These are phyloP conservation scores for Gossypium gossypioides DNA, from an alignment of 441 rosid genomes.

Conservation along the genomic window DNA sequence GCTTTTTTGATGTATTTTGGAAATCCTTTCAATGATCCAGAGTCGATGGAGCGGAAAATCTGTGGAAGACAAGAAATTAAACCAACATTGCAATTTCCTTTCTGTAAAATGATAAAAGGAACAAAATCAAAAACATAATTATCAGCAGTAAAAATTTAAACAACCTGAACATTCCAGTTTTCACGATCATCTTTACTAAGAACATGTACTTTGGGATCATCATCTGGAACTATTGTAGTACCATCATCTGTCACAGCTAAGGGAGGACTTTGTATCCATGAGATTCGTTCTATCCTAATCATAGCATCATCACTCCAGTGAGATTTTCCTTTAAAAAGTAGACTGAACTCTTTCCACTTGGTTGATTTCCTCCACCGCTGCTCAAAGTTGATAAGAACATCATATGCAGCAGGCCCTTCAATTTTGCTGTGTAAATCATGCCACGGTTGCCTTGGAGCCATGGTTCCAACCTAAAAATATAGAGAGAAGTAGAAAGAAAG, in stretches of 20 bases:
- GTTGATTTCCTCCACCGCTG: slow-evolving; percentile 89
- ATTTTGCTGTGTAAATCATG: slow-evolving; percentile 83
- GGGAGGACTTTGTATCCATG: slow-evolving; percentile 77
- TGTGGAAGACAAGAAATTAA: slow-evolving; percentile 16
- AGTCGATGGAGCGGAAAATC: slow-evolving; percentile 88
- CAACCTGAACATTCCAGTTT: slow-evolving; percentile 88
- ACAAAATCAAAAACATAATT: neutral
- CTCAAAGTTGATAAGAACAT: slow-evolving; percentile 86
- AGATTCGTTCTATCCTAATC: slow-evolving; percentile 68
- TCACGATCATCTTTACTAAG: slow-evolving; percentile 54
- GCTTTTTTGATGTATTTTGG: slow-evolving; percentile 44
- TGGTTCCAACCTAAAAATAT: slow-evolving; percentile 38
- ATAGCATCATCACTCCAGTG: slow-evolving; percentile 79
- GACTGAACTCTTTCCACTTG: slow-evolving; percentile 58
- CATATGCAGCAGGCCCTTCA: slow-evolving; percentile 94
- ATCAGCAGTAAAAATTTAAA: neutral
- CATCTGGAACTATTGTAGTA: slow-evolving; percentile 49
- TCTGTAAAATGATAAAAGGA: neutral
- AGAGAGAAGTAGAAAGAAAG: neutral
- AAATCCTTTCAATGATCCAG: slow-evolving; percentile 79
- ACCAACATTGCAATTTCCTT: slow-evolving; percentile 13
- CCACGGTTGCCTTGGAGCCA: slow-evolving; percentile 95
- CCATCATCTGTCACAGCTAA: slow-evolving; percentile 27
- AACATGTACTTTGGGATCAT: slow-evolving; percentile 46
- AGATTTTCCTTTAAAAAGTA: slow-evolving; percentile 41